Evolutionary conservation across 1,139 yeast genomes (phyloP).

Genomic region (Blastobotrys elegans): DNA sequence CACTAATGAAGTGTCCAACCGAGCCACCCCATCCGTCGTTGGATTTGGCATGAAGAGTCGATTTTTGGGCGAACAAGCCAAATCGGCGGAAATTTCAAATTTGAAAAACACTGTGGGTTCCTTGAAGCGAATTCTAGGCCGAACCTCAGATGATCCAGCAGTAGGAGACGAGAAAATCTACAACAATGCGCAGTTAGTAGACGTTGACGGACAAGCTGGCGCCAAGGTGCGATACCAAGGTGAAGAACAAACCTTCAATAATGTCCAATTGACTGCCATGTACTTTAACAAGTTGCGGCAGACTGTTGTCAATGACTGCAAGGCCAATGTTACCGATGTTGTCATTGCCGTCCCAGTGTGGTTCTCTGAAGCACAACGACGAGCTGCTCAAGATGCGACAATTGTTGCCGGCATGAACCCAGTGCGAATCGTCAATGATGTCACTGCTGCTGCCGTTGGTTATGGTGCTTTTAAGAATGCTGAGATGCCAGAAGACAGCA

Average conservation of each 20-base stretch:
- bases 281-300: constrained; percentile 85
- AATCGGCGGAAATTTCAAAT: constrained; percentile 94
- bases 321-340: constrained; percentile 66
- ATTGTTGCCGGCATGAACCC: constrained; percentile 96
- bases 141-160: constrained; percentile 72
- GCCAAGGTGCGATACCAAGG: constrained; percentile 84
- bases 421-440: constrained; percentile 93
- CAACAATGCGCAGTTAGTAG: constrained; percentile 49
- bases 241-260: constrained; percentile 70
- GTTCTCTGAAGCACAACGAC: constrained; percentile 96
- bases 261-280: constrained; percentile 92
- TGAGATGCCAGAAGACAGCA: constrained; percentile 88
- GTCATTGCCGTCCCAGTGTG: constrained; percentile 95
- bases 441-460: constrained; percentile 98
- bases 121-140: constrained; percentile 85
- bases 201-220: constrained; percentile 69
- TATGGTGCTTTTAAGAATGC: constrained; percentile 94
- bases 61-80: constrained; percentile 91
- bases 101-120: constrained; percentile 94
- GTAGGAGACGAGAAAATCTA: constrained; percentile 68
- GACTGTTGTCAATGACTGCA: constrained; percentile 76
- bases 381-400: constrained; percentile 95
- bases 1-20: constrained; percentile 97
- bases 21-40: constrained; percentile 90
- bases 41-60: constrained; percentile 90